Conservation (phyloP, 768 basidiomycete genomes). For the Neoboletus brunneissimus region DNA sequence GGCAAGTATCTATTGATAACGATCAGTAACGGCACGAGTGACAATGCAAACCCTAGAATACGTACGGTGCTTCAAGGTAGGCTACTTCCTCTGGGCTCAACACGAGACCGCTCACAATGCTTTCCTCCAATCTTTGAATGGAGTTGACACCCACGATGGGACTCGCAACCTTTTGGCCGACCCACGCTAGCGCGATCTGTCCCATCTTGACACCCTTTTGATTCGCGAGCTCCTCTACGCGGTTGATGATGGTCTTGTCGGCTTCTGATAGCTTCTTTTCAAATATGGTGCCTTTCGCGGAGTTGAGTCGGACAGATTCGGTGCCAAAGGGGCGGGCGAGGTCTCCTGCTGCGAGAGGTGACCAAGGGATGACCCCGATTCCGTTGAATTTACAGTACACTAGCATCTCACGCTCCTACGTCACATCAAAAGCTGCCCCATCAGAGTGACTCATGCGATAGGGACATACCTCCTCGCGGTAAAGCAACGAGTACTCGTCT, state of each 20-base stretch:
- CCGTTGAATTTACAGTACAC: slow-evolving; percentile 47
- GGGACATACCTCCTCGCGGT: slow-evolving; percentile 45
- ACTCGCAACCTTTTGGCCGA: slow-evolving; percentile 37
- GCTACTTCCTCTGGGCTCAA: slow-evolving; percentile 27
- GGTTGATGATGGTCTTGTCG: slow-evolving; percentile 36
- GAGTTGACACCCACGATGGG: slow-evolving; percentile 43
- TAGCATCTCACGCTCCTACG: slow-evolving; percentile 46
- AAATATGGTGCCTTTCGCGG: slow-evolving; percentile 18
- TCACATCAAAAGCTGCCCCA: not conserved
- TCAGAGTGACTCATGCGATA: not conserved
- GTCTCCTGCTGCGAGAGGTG: slow-evolving; percentile 40
- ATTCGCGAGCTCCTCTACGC: slow-evolving; percentile 41
- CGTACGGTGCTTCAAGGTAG: slow-evolving; percentile 29
- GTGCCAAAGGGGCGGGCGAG: slow-evolving; percentile 38
- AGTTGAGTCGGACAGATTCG: slow-evolving; percentile 20
- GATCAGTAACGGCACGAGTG: not conserved
- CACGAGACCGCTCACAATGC: not conserved
- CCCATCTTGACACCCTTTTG: not conserved
- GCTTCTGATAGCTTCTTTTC: slow-evolving; percentile 28
- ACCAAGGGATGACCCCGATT: slow-evolving; percentile 53
- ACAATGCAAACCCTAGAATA: not conserved
- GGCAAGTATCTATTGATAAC: slow-evolving; percentile 13
- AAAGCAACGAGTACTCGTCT: slow-evolving; percentile 49
- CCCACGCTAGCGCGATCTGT: slow-evolving; percentile 38
- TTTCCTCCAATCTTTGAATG: not conserved